Evolutionary conservation across 2,329 filamentous ascomycete genomes (phyloP).

Genomic region (Colletotrichum lupini): DNA sequence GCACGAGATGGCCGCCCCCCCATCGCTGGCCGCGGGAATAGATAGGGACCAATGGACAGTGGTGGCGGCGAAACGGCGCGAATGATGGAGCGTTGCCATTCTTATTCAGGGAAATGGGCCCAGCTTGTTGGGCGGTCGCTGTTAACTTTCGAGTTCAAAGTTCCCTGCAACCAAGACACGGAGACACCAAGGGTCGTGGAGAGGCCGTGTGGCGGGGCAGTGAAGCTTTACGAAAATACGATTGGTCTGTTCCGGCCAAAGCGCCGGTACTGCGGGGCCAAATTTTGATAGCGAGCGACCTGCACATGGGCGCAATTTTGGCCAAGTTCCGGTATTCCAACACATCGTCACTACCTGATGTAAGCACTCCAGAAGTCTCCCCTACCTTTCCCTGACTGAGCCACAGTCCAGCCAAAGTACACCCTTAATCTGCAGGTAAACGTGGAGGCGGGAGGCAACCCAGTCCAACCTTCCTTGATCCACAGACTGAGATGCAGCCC

Average conservation of each 20-base stretch:
- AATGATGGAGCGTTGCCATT: not conserved
- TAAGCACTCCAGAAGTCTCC: not conserved
- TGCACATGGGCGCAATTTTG: conserved; percentile 22
- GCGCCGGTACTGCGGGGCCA: conserved; percentile 12
- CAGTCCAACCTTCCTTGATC: conserved; percentile 24
- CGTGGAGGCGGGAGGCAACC: conserved; percentile 36
- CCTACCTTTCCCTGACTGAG: conserved; percentile 2
- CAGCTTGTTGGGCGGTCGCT: not conserved
- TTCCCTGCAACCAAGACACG: conserved; percentile 9
- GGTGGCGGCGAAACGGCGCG: conserved; percentile 6
- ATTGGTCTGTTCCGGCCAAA: conserved; percentile 14
- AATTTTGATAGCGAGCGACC: conserved; percentile 25
- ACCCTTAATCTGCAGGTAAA: conserved; percentile 19
- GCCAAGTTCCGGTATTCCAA: not conserved
- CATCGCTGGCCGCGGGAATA: conserved; percentile 9
- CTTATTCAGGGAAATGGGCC: not conserved
- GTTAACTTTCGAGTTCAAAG: not conserved
- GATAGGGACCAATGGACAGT: not conserved
- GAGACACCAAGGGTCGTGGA: conserved; percentile 23
- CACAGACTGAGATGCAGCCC: not conserved
- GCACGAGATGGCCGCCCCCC: not conserved
- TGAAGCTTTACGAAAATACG: conserved; percentile 3
- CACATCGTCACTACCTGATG: not conserved
- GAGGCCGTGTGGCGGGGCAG: conserved; percentile 34
- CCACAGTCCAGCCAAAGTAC: conserved; percentile 22